Evolutionary conservation across 768 basidiomycete genomes (phyloP).

Genomic region (Lepiota brunneoincarnata): DNA sequence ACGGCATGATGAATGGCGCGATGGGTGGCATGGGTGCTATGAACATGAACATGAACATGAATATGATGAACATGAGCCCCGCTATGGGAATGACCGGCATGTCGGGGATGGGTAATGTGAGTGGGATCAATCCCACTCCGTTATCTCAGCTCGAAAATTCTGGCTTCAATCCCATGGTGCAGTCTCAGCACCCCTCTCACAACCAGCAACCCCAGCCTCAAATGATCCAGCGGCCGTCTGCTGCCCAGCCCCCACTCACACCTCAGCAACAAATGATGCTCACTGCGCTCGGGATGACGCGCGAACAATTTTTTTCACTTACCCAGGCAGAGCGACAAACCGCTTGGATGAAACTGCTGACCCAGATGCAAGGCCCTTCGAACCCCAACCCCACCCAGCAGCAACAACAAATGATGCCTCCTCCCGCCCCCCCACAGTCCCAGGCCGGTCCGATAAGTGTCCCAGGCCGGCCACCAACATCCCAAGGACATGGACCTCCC

Average conservation of each 20-base stretch:
- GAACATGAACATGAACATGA: slow-evolving; percentile 10
- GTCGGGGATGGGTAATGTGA: background rate
- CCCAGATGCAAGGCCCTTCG: slow-evolving; percentile 17
- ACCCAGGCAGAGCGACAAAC: slow-evolving; percentile 23
- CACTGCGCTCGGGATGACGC: slow-evolving; percentile 23
- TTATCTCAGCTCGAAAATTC: slow-evolving; percentile 6
- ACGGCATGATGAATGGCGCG: slow-evolving; percentile 10
- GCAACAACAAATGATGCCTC: slow-evolving; percentile 28
- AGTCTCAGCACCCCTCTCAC: slow-evolving; percentile 18
- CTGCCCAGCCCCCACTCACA: background rate
- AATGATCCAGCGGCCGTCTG: slow-evolving; percentile 9
- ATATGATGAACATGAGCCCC: slow-evolving; percentile 10
- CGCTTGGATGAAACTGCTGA: slow-evolving; percentile 19
- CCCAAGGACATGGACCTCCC: slow-evolving; percentile 2
- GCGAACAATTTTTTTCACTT: slow-evolving; percentile 28
- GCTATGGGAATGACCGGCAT: slow-evolving; percentile 2
- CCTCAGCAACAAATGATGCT: slow-evolving; percentile 18
- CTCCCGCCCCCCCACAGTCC: slow-evolving; percentile 22
- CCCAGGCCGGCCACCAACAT: slow-evolving; percentile 5
- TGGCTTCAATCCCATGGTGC: slow-evolving; percentile 14
- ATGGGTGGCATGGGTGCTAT: slow-evolving; percentile 6
- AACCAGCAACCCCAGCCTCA: slow-evolving; percentile 12
- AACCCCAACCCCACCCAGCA: slow-evolving; percentile 12
- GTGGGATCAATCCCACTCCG: slow-evolving; percentile 11
- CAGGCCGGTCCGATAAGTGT: slow-evolving; percentile 11